Evolutionary conservation across 768 basidiomycete species (phyloP).

Genomic region (Macrolepiota dolichaula): DNA sequence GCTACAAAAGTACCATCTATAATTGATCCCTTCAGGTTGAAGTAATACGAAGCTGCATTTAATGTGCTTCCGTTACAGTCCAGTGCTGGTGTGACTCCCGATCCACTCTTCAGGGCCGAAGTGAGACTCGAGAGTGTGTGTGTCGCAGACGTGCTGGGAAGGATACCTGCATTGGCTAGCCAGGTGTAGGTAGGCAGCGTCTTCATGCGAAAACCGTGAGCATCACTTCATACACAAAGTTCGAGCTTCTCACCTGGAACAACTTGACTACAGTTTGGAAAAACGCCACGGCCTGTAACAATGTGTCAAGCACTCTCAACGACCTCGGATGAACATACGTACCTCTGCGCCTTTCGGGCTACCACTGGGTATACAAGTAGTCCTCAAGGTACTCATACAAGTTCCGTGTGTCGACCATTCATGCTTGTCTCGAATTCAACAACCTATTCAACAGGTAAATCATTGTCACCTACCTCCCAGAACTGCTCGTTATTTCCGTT

Average conservation of each 20-base stretch:
- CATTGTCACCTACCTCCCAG: slow-evolving; percentile 52
- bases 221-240: slow-evolving; percentile 27
- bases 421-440: slow-evolving; percentile 35
- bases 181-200: slow-evolving; percentile 72
- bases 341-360: slow-evolving; percentile 62
- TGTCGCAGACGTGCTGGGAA: slow-evolving; percentile 55
- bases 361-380: slow-evolving; percentile 57
- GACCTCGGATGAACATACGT: not conserved
- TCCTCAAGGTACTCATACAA: slow-evolving; percentile 55
- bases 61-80: slow-evolving; percentile 27
- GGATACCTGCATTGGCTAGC: slow-evolving; percentile 71
- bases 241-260: slow-evolving; percentile 42
- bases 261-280: slow-evolving; percentile 56
- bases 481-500: slow-evolving; percentile 58
- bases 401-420: slow-evolving; percentile 74
- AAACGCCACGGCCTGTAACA: slow-evolving; percentile 60
- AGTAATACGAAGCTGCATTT: slow-evolving; percentile 55
- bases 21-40: slow-evolving; percentile 60
- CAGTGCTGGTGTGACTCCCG: slow-evolving; percentile 46
- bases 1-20: slow-evolving; percentile 63
- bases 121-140: slow-evolving; percentile 54
- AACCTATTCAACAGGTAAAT: not conserved
- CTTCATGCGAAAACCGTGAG: slow-evolving; percentile 21
- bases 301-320: not conserved
- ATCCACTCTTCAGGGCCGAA: slow-evolving; percentile 50